These are phyloP conservation scores for Mycosarcoma mackinlayi DNA, from an alignment of 1,284 basidiomycete genomes.

Conservation along the genomic window DNA sequence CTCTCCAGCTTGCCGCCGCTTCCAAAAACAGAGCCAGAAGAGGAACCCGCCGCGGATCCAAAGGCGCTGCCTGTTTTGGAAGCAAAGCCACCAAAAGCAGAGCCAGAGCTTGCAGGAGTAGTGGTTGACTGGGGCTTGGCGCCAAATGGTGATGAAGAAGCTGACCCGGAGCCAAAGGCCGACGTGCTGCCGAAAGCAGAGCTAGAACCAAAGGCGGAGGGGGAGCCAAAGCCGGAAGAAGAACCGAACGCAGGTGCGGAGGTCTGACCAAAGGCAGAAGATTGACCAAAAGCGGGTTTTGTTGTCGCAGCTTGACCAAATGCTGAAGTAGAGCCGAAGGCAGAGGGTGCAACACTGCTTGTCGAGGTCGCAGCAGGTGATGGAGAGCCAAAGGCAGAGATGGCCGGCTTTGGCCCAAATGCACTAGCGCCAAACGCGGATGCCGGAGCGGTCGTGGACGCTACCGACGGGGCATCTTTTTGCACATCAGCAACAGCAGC, in stretches of 20 bases:
- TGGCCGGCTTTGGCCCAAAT: constrained; percentile 27
- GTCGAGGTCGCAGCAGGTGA: constrained; percentile 10
- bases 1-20: constrained; percentile 38
- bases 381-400: constrained; percentile 23
- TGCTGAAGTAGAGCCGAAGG: constrained; percentile 66
- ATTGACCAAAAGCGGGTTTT: constrained; percentile 48
- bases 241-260: constrained; percentile 50
- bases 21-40: constrained; percentile 33
- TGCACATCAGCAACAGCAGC: constrained; percentile 14
- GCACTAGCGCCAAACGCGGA: constrained; percentile 11
- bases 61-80: constrained; percentile 30
- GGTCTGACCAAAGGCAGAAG: constrained; percentile 50
- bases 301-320: constrained; percentile 63
- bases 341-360: constrained; percentile 15
- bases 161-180: constrained; percentile 47
- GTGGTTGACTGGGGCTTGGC: constrained; percentile 12
- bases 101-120: constrained; percentile 26
- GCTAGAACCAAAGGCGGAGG: constrained; percentile 58
- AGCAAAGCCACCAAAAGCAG: constrained; percentile 43
- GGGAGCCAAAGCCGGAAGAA: constrained; percentile 64
- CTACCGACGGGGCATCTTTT: constrained; percentile 34
- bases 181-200: constrained; percentile 39
- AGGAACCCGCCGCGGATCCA: constrained; percentile 11
- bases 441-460: constrained; percentile 8
- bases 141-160: constrained; percentile 26